phyloP scores from a whole-genome alignment of 305 asterid species.

The Petunia hybrid region DNA sequence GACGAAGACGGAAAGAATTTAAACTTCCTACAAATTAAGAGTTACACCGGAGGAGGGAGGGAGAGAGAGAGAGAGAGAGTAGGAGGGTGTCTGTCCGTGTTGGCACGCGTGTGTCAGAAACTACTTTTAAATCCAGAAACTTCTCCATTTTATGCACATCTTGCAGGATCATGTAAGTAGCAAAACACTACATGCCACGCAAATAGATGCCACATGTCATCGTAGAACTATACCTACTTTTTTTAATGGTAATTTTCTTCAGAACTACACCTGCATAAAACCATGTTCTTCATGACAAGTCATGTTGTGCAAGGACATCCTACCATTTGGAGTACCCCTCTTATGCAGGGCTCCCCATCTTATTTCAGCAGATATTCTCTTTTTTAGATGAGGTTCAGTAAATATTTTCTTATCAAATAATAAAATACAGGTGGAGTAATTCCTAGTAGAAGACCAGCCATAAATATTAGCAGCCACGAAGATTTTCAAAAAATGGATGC shows the following conservation, averaged over 20 bases:
- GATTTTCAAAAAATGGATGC: background rate
- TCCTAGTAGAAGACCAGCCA: constrained; percentile 3
- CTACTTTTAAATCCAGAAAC: background rate
- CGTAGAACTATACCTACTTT: too few relatives aligned
- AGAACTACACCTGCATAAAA: too few relatives aligned
- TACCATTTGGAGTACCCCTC: background rate
- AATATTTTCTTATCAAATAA: background rate
- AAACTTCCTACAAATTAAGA: background rate
- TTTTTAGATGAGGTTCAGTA: background rate
- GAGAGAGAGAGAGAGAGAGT: background rate
- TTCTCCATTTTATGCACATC: too few relatives aligned
- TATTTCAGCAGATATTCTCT: background rate
- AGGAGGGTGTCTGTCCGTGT: background rate
- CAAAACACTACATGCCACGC: too few relatives aligned
- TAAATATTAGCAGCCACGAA: background rate
- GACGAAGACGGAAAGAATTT: background rate
- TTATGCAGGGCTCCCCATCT: background rate
- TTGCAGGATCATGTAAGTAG: too few relatives aligned
- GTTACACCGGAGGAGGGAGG: background rate
- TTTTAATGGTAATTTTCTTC: too few relatives aligned
- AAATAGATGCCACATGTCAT: too few relatives aligned
- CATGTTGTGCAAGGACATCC: background rate
- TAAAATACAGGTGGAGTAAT: background rate
- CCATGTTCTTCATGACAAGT: background rate
- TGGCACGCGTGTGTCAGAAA: background rate